A percentile compares a stretch with the other conserved stretches of the same genome.
Conservation (phyloP, 2,329 filamentous ascomycete genomes). For the Cordyceps militaris region DNA sequence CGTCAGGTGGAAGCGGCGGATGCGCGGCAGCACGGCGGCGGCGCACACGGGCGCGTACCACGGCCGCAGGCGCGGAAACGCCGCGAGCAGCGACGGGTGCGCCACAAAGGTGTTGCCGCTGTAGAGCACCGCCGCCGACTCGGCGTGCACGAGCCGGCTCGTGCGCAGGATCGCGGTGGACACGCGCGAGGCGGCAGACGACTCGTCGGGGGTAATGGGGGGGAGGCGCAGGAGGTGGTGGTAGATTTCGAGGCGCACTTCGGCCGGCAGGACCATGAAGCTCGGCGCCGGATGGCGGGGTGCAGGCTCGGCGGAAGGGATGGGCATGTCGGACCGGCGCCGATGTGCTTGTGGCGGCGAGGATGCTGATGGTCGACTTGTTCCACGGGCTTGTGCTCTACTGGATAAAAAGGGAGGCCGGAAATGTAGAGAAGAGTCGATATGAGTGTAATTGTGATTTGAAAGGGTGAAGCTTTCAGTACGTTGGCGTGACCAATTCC, state of each 20-base stretch:
- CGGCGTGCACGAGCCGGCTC: conserved; percentile 34
- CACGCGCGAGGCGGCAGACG: conserved; percentile 9
- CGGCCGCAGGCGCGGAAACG: conserved; percentile 33
- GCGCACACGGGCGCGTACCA: conserved; percentile 26
- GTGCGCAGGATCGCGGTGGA: conserved; percentile 30
- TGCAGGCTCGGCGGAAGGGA: not conserved
- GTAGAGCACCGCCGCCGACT: conserved; percentile 37
- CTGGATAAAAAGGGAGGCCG: no score
- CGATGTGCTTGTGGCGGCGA: not conserved
- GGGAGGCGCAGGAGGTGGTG: conserved; percentile 33
- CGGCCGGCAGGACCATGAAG: conserved; percentile 36
- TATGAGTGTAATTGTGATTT: not conserved
- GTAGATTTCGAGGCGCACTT: conserved; percentile 42
- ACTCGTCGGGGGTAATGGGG: conserved; percentile 10
- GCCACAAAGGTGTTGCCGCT: conserved; percentile 36
- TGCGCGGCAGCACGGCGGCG: conserved; percentile 24
- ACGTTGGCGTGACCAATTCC: not conserved
- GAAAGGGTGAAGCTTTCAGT: not conserved
- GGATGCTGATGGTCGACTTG: no score
- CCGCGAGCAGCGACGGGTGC: conserved; percentile 33
- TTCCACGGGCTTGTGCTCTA: no score
- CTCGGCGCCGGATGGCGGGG: not conserved
- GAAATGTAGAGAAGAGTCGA: no score
- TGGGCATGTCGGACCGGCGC: not conserved
- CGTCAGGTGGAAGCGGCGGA: conserved; percentile 33